Percentiles rank a stretch among this genome's conserved stretches.
These are phyloP conservation scores for Trichoderma cornu-damae DNA, from an alignment of 2,329 filamentous ascomycete species.

Conservation along the genomic window DNA sequence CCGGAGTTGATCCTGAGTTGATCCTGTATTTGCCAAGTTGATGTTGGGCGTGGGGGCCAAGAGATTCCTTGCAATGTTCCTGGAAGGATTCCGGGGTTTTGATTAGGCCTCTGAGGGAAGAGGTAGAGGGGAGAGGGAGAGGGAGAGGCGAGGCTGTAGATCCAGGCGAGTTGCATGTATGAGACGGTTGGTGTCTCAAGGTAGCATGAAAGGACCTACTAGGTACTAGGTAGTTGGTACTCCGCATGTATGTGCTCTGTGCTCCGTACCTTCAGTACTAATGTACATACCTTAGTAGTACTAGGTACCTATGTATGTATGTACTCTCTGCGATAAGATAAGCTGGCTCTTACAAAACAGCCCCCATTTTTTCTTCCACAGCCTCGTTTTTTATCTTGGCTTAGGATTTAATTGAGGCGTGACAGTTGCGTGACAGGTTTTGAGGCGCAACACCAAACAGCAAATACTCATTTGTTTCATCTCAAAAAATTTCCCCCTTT, in stretches of 20 bases:
- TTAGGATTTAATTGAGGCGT: neutral
- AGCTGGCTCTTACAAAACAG: neutral
- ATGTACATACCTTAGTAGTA: no score
- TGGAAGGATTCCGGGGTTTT: neutral
- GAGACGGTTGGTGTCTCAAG: no score
- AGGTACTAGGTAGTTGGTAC: neutral
- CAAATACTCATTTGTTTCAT: neutral
- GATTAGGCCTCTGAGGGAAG: neutral
- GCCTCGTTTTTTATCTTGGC: slow-evolving; percentile 1
- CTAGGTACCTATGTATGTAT: neutral
- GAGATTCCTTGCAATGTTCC: neutral
- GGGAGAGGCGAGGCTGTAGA: neutral
- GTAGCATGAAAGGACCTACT: no score
- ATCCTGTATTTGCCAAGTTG: neutral
- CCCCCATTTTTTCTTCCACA: neutral
- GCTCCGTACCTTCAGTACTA: no score
- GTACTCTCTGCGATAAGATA: neutral
- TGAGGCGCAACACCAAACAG: neutral
- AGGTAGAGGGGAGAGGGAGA: neutral
- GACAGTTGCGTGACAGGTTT: neutral
- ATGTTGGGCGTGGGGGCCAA: slow-evolving; percentile 1
- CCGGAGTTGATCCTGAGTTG: neutral
- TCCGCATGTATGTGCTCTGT: neutral
- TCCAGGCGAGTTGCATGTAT: neutral
- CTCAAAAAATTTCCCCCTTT: neutral